Conservation (phyloP, 768 basidiomycete genomes). For the Galerina sulciceps region DNA sequence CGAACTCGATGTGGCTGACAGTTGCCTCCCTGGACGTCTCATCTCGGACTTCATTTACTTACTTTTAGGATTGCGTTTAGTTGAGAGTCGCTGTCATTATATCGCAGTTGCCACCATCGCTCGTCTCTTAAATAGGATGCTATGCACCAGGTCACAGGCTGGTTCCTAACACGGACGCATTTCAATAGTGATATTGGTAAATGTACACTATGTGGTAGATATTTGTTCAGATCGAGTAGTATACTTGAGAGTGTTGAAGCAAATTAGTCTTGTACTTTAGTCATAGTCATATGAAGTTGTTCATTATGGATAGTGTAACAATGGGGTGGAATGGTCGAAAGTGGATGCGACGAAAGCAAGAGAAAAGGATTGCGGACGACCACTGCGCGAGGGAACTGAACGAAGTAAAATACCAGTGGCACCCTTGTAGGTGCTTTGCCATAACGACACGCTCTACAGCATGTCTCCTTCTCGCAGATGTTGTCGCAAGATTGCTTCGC, state of each 20-base stretch:
- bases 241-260: not conserved
- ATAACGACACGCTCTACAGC: slow-evolving; percentile 7
- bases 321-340: not conserved
- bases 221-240: not conserved
- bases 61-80: too few species aligned
- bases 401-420: too few species aligned
- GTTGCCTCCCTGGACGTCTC: too few species aligned
- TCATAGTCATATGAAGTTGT: not conserved
- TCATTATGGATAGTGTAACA: not conserved
- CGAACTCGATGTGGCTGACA: too few species aligned
- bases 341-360: not conserved
- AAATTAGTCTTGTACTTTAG: not conserved
- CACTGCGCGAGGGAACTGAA: not conserved
- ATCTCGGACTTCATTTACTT: too few species aligned
- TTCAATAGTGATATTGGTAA: not conserved
- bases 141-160: too few species aligned
- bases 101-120: too few species aligned
- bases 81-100: too few species aligned
- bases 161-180: too few species aligned
- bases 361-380: not conserved
- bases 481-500: slow-evolving; percentile 45
- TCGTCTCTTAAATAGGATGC: too few species aligned
- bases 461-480: slow-evolving; percentile 40
- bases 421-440: too few species aligned
- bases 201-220: not conserved